Percentiles rank a stretch among this genome's conserved stretches.
phyloP scores from a whole-genome alignment of 805 yeast genomes.

The Metahyphopichia silvanorum region DNA sequence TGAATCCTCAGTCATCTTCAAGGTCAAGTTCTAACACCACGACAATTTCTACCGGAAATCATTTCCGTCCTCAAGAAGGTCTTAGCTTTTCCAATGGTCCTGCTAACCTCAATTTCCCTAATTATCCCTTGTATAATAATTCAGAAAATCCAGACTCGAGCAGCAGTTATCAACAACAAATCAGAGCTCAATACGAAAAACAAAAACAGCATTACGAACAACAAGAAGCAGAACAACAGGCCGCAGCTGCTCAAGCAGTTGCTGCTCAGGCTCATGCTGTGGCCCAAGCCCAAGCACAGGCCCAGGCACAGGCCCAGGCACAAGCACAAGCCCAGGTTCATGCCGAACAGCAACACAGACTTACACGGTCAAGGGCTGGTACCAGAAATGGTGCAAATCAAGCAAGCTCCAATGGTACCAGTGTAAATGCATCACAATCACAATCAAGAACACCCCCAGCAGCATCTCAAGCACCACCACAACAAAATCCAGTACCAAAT shows the following conservation, averaged over 20 bases:
- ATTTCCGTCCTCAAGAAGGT: slow-evolving; percentile 25
- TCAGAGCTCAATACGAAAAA: slow-evolving; percentile 21
- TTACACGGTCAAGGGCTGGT: slow-evolving; percentile 1
- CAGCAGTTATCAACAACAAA: slow-evolving; percentile 17
- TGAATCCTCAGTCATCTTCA: slow-evolving; percentile 13
- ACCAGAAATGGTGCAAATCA: too few relatives aligned
- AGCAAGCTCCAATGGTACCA: background rate
- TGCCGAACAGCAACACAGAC: slow-evolving; percentile 3
- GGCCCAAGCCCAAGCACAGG: slow-evolving; percentile 10
- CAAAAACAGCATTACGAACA: slow-evolving; percentile 15
- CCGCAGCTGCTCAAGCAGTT: slow-evolving; percentile 9
- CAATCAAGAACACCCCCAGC: slow-evolving; percentile 5
- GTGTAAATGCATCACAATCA: slow-evolving; percentile 4
- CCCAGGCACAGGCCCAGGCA: slow-evolving; percentile 9
- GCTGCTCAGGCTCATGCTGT: slow-evolving; percentile 12
- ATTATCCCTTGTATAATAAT: slow-evolving; percentile 12
- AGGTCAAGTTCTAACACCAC: slow-evolving; percentile 2
- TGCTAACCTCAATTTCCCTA: slow-evolving; percentile 11
- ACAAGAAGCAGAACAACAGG: slow-evolving; percentile 10
- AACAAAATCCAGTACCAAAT: slow-evolving; percentile 7
- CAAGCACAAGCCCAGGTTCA: slow-evolving; percentile 8
- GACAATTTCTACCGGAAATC: slow-evolving; percentile 12
- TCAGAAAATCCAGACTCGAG: slow-evolving; percentile 3
- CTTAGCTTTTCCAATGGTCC: slow-evolving; percentile 18
- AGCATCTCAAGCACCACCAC: slow-evolving; percentile 5